Percentiles rank a stretch among this genome's conserved stretches.
Conservation (phyloP, 495 filamentous ascomycete genomes). For the Hypomontagnella submonticulosa region DNA sequence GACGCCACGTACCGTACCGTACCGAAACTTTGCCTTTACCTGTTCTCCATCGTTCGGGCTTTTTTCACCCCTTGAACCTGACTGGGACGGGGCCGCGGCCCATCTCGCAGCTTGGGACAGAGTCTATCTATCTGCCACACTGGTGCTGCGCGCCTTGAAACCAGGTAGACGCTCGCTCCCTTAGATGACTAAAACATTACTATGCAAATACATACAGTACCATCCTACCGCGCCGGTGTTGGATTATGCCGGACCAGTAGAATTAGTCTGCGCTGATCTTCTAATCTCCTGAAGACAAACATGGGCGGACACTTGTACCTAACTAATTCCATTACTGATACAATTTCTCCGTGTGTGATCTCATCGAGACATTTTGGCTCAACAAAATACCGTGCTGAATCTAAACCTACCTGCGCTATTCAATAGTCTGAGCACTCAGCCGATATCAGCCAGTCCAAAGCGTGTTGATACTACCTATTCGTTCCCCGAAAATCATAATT, state of each 20-base stretch:
- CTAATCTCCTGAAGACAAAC: too few species aligned
- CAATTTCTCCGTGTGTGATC: not conserved
- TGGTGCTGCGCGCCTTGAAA: constrained; percentile 17
- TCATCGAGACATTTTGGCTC: not conserved
- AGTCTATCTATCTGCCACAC: constrained; percentile 19
- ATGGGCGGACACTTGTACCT: too few species aligned
- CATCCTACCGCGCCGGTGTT: constrained; percentile 8
- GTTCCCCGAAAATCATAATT: too few species aligned
- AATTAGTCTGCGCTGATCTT: too few species aligned
- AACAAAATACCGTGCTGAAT: not conserved
- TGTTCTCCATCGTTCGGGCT: constrained; percentile 34
- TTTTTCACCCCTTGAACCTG: constrained; percentile 15
- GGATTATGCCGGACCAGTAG: too few species aligned
- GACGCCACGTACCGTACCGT: constrained; percentile 51
- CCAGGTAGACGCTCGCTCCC: constrained; percentile 12
- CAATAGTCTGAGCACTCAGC: too few species aligned
- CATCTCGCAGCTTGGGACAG: constrained; percentile 2
- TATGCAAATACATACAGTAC: constrained; percentile 12
- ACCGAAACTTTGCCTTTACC: constrained; percentile 40
- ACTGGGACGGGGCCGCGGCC: constrained; percentile 12
- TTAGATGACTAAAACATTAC: constrained; percentile 20
- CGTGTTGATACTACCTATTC: too few species aligned
- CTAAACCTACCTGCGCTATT: too few species aligned
- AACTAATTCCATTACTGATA: not conserved
- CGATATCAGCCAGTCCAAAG: too few species aligned